phyloP scores from a whole-genome alignment of 805 yeast species.

The Lipomyces yamadae region DNA sequence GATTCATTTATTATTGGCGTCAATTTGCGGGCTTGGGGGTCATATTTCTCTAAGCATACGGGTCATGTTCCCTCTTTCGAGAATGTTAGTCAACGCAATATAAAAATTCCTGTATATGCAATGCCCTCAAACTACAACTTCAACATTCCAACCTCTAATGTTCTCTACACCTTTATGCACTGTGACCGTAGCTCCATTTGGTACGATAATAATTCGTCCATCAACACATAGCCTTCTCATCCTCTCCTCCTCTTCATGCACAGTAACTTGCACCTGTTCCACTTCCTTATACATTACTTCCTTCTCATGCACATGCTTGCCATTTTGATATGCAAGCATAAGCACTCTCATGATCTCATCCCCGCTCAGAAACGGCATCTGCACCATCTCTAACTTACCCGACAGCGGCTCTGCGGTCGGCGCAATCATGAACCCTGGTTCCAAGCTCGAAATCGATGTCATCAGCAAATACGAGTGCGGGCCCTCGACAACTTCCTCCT shows the following conservation, averaged over 20 bases:
- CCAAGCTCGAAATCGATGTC: slow-evolving; percentile 62
- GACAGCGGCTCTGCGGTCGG: slow-evolving; percentile 59
- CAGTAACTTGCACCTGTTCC: slow-evolving; percentile 40
- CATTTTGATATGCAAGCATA: slow-evolving; percentile 60
- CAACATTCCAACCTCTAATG: slow-evolving; percentile 37
- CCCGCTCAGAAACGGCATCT: slow-evolving; percentile 49
- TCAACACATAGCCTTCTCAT: slow-evolving; percentile 66
- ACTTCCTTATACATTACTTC: slow-evolving; percentile 55
- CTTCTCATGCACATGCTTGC: slow-evolving; percentile 57
- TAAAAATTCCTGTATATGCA: not conserved
- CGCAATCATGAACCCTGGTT: slow-evolving; percentile 64
- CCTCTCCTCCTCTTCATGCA: slow-evolving; percentile 44
- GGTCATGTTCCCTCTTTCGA: too few relatives aligned
- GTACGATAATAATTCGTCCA: slow-evolving; percentile 56
- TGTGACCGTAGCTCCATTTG: slow-evolving; percentile 35
- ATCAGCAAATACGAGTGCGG: slow-evolving; percentile 65
- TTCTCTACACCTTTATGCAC: slow-evolving; percentile 30
- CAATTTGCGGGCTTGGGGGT: not conserved
- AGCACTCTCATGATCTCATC: slow-evolving; percentile 58
- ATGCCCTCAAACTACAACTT: slow-evolving; percentile 32
- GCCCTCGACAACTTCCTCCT: slow-evolving; percentile 40
- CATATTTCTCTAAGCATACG: not conserved
- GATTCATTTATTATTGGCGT: not conserved
- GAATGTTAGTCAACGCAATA: not conserved
- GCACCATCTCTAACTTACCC: slow-evolving; percentile 52